Conservation (phyloP, 805 yeast species). For the Pichia deserticola region DNA sequence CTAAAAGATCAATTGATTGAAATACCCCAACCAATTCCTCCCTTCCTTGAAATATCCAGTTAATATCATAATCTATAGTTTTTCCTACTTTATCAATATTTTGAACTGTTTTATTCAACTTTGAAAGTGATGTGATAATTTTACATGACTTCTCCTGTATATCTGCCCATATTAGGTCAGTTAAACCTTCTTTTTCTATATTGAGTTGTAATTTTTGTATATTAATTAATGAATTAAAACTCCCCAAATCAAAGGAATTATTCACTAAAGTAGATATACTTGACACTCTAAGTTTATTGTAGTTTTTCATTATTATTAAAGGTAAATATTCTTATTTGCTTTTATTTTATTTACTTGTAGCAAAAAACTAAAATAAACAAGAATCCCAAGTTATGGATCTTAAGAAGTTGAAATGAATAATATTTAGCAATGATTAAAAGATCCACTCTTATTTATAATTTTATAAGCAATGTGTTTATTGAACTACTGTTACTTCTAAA, state of each 20-base stretch:
- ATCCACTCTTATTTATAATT: not conserved
- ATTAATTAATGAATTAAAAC: not conserved
- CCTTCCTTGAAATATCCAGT: constrained; percentile 30
- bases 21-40: constrained; percentile 27
- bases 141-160: not conserved
- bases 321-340: no score
- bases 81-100: constrained; percentile 1
- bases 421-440: no score
- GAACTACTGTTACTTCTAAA: not conserved
- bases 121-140: not conserved
- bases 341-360: not conserved
- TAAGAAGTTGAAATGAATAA: no score
- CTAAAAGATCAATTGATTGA: constrained; percentile 28
- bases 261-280: constrained; percentile 3
- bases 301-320: not conserved
- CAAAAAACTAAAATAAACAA: not conserved
- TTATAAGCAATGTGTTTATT: not conserved
- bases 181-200: not conserved
- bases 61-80: not conserved
- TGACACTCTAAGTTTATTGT: constrained; percentile 45
- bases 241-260: not conserved
- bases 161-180: not conserved
- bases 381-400: no score
- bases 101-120: not conserved
- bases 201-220: not conserved